Evolutionary conservation across 371 early-diverging fungal genomes (phyloP).

Genomic region (Apophysomyces elegans): DNA sequence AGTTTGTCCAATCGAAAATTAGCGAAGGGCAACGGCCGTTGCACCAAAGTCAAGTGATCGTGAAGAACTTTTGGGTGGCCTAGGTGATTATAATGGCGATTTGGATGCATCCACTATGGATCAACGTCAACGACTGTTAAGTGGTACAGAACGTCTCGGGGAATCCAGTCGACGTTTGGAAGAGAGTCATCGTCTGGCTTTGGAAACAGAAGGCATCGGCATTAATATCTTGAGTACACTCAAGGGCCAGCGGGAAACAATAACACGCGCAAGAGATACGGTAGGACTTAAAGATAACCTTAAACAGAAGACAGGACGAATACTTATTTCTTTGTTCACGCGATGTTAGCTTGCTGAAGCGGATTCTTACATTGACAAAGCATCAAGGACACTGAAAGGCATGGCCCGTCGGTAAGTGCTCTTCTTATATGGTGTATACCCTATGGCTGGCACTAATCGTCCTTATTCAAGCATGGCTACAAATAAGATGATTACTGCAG

Average conservation of each 20-base stretch:
- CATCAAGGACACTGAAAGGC: constrained; percentile 83
- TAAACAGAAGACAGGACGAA: not conserved
- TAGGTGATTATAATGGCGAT: constrained; percentile 42
- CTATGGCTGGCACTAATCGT: constrained; percentile 1
- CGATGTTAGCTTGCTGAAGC: constrained; percentile 75
- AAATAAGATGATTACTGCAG: constrained; percentile 87
- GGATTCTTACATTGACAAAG: constrained; percentile 88
- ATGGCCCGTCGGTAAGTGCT: constrained; percentile 89
- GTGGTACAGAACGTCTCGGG: constrained; percentile 85
- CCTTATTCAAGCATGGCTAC: constrained; percentile 73
- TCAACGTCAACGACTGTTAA: constrained; percentile 82
- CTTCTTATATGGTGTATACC: not conserved
- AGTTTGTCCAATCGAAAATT: not conserved
- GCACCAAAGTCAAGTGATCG: constrained; percentile 54
- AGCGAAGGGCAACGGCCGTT: constrained; percentile 49
- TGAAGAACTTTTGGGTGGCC: constrained; percentile 68
- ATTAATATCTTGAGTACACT: constrained; percentile 82
- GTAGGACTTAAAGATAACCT: constrained; percentile 46
- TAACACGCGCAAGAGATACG: constrained; percentile 83
- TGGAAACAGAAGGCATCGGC: constrained; percentile 91
- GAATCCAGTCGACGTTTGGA: constrained; percentile 80
- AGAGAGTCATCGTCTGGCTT: constrained; percentile 87
- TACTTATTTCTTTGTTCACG: not conserved
- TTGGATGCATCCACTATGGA: constrained; percentile 73
- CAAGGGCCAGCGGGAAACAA: constrained; percentile 90